Conservation (phyloP, 768 basidiomycete genomes). For the Cystobasidiopsis lactophilus region DNA sequence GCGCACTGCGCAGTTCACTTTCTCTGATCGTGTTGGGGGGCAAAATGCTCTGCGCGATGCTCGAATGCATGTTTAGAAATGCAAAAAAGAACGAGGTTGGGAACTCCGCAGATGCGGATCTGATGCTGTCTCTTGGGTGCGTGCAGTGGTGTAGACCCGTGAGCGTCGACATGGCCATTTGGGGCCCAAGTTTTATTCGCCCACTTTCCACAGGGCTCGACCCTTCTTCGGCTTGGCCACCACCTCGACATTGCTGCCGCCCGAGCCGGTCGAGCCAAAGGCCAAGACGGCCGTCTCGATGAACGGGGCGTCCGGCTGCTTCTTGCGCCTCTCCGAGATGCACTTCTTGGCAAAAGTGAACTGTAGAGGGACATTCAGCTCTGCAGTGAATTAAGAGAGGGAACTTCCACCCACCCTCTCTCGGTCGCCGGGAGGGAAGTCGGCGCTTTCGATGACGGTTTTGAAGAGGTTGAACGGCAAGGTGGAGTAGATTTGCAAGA, state of each 20-base stretch:
- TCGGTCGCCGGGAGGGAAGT: neutral
- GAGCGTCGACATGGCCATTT: too few species aligned
- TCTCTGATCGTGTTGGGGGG: too few species aligned
- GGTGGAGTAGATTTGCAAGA: slow-evolving; percentile 7
- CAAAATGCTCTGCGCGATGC: too few species aligned
- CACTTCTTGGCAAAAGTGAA: slow-evolving; percentile 12
- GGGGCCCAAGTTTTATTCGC: too few species aligned
- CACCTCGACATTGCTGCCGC: slow-evolving; percentile 6
- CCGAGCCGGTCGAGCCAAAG: slow-evolving; percentile 3
- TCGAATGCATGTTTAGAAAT: too few species aligned
- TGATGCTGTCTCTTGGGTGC: too few species aligned
- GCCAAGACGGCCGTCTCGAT: slow-evolving; percentile 9
- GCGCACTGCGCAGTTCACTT: too few species aligned
- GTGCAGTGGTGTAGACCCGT: too few species aligned
- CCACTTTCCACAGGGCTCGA: slow-evolving; percentile 9
- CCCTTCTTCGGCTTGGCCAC: slow-evolving; percentile 3
- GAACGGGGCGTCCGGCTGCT: neutral
- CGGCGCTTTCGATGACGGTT: slow-evolving; percentile 3
- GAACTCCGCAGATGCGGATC: too few species aligned
- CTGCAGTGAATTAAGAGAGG: too few species aligned
- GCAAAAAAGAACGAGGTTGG: too few species aligned
- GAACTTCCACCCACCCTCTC: neutral
- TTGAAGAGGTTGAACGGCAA: slow-evolving; percentile 10
- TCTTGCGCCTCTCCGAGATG: slow-evolving; percentile 3
- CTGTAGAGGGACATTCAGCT: neutral